Percentiles rank a stretch among this genome's conserved stretches.
Conservation (phyloP, 2,329 filamentous ascomycete genomes). For the Sporothrix dimorphospora region DNA sequence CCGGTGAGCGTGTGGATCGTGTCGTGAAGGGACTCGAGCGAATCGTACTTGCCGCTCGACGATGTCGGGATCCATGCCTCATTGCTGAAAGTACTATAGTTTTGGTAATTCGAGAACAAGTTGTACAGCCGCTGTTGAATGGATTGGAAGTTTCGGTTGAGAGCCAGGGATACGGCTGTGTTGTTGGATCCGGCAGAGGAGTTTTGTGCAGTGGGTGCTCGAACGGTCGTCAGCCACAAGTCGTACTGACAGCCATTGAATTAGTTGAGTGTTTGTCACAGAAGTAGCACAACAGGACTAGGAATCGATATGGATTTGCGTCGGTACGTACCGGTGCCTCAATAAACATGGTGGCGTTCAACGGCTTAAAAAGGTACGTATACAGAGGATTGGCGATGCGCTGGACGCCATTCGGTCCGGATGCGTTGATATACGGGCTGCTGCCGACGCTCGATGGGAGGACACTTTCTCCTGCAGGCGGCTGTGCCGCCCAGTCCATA, state of each 20-base stretch:
- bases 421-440: slow-evolving; percentile 49
- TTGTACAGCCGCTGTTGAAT: slow-evolving; percentile 68
- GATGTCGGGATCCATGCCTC: slow-evolving; percentile 61
- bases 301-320: too few species aligned
- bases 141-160: slow-evolving; percentile 57
- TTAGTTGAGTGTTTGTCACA: not conserved
- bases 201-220: slow-evolving; percentile 52
- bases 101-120: slow-evolving; percentile 67
- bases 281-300: not conserved
- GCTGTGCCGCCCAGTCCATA: slow-evolving; percentile 60
- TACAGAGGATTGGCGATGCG: slow-evolving; percentile 65
- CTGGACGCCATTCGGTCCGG: slow-evolving; percentile 60
- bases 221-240: slow-evolving; percentile 62
- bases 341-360: slow-evolving; percentile 61
- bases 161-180: slow-evolving; percentile 54
- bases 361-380: slow-evolving; percentile 62
- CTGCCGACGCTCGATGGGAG: slow-evolving; percentile 53
- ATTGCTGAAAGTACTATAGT: slow-evolving; percentile 71
- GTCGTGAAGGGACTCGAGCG: slow-evolving; percentile 67
- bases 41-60: slow-evolving; percentile 59
- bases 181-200: slow-evolving; percentile 61
- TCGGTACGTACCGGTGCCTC: slow-evolving; percentile 58
- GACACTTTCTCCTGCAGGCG: slow-evolving; percentile 53
- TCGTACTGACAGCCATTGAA: slow-evolving; percentile 51
- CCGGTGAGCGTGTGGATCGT: slow-evolving; percentile 63